Base-by-base conservation (phyloP, 2,329 filamentous ascomycete species). In the Myotisia sp. region DNA sequence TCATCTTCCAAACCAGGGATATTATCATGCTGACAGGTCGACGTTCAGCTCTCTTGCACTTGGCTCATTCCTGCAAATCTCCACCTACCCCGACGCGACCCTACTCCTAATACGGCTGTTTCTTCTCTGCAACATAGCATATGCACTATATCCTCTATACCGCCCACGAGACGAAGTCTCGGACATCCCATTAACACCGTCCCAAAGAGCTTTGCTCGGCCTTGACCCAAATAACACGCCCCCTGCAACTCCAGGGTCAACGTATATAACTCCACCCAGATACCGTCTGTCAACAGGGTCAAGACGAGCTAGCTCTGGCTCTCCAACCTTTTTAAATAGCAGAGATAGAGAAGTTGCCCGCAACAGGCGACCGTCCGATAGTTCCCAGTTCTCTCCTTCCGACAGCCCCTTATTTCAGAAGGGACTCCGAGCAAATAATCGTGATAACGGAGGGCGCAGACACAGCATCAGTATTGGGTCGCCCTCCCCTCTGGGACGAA, bases 101-200 rank as follows among this genome's bases (percentile, higher is more conserved):
- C 40, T 71, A 36, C 68, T 79, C 43, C 38, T 70, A 6, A 44
- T 80, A 2, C 75, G 78, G 3, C 44, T 79, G 31, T 56, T 78
- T 48, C 71, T 80, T 2, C 43, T 78, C 35, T 52, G 76, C 51
- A 92, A 92, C 57, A 79, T 92, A 34, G 52, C 63, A 42, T 48
- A 76, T 36, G 80, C 84, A 23, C 62, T 82, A 37, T 63, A 74
- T 29, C 90, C 87, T 2, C 68, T 93, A 8, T 58, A 84, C 48
- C 71, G 76, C 42, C 67, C 70, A 27, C 68, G 67, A 45, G 90
- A 95, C 55, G 71, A 85, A 42, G 70, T 94, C 42, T 66, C 76
- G 55, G 90, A 98, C 55, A 92, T 98, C 33, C 76, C 87, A 41
- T 70, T 98, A 44, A 94, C 87, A 1, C 77, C 82, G n/a, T 75